These are phyloP conservation scores for Amanita rimosa DNA, from an alignment of 768 basidiomycete species.

Conservation along the genomic window DNA sequence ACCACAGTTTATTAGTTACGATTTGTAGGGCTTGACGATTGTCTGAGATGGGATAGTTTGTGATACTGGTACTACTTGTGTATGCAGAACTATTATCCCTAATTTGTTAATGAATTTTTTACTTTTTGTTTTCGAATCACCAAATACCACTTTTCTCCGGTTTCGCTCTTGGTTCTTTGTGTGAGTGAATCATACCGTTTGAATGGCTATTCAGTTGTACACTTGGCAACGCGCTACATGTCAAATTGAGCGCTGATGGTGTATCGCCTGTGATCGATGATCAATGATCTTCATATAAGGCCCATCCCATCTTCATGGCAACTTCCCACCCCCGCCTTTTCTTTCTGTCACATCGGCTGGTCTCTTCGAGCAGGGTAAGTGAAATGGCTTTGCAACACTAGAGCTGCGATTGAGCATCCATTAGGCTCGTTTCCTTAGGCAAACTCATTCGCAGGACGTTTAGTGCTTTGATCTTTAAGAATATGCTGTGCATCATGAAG, in stretches of 20 bases:
- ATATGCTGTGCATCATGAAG: slow-evolving; percentile 1
- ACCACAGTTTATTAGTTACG: slow-evolving; percentile 4
- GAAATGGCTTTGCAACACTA: neutral
- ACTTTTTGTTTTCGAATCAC: no score
- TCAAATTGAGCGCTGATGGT: no score
- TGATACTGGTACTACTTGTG: no score
- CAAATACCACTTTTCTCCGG: no score
- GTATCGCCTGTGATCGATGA: neutral
- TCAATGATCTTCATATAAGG: neutral
- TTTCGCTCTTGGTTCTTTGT: no score
- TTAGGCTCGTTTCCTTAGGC: slow-evolving; percentile 1
- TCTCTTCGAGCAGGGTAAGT: slow-evolving; percentile 4
- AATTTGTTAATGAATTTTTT: neutral
- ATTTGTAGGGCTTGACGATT: neutral
- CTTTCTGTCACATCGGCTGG: neutral
- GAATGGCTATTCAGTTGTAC: no score
- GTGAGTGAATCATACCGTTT: no score
- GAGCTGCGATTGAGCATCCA: neutral
- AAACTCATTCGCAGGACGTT: slow-evolving; percentile 1
- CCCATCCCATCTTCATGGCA: no score
- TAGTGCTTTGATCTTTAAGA: neutral
- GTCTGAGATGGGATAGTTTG: neutral
- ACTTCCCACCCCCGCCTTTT: neutral
- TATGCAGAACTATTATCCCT: neutral
- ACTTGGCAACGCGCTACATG: no score